A percentile compares a stretch with the other conserved stretches of the same genome.
phyloP scores from a whole-genome alignment of 108 stramenopile genomes.

The Discostella stelligeroides region DNA sequence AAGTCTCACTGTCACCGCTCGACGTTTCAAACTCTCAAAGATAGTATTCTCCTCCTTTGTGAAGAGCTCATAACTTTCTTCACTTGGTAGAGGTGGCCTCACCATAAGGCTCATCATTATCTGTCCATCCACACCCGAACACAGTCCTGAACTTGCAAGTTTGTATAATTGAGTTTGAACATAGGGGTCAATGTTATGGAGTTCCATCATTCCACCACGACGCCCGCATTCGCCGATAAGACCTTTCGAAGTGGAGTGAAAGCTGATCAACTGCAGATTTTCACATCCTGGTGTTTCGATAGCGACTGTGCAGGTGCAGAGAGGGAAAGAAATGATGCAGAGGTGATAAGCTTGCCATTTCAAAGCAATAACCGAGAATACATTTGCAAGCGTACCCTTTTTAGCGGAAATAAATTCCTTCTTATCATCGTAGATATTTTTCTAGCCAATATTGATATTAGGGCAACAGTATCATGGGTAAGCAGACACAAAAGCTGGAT shows the following conservation, averaged over 20 bases:
- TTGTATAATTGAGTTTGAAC: conserved; percentile 92
- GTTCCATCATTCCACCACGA: conserved; percentile 94
- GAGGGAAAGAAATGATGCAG: neutral
- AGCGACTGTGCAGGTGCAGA: conserved; percentile 41
- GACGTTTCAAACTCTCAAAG: conserved; percentile 78
- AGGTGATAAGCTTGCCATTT: neutral
- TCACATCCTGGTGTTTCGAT: conserved; percentile 59
- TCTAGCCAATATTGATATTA: conserved; percentile 72
- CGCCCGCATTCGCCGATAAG: conserved; percentile 95
- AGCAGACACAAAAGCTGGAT: neutral
- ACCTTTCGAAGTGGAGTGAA: conserved; percentile 94
- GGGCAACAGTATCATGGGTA: neutral
- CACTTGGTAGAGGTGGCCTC: conserved; percentile 74
- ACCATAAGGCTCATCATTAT: conserved; percentile 93
- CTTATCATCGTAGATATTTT: conserved; percentile 84
- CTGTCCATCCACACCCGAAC: conserved; percentile 89
- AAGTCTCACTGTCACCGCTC: conserved; percentile 51
- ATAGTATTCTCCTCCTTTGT: conserved; percentile 66
- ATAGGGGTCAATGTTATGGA: conserved; percentile 82
- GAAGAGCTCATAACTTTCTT: conserved; percentile 76
- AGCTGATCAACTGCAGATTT: conserved; percentile 87
- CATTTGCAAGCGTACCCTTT: conserved; percentile 42
- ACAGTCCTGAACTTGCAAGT: conserved; percentile 84
- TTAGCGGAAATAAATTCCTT: conserved; percentile 80
- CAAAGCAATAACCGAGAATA: neutral